Percentiles rank a stretch among this genome's conserved stretches.
Evolutionary conservation across 768 basidiomycete genomes (phyloP).

Genomic region (Tricholoma flavovirens): DNA sequence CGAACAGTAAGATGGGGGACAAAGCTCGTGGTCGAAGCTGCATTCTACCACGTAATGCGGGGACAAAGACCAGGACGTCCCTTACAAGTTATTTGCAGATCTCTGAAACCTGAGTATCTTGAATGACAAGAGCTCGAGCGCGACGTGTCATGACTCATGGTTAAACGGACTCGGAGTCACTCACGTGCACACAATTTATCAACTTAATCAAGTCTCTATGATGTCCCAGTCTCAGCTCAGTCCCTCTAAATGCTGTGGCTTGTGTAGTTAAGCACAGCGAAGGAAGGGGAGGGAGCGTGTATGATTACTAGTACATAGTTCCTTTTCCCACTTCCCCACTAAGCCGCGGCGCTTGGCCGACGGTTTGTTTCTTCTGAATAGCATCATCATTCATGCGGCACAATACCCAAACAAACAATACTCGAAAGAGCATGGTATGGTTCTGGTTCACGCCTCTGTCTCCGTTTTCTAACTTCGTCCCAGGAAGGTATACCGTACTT

Average conservation of each 20-base stretch:
- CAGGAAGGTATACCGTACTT: slow-evolving; percentile 51
- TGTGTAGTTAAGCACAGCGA: slow-evolving; percentile 40
- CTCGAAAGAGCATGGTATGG: slow-evolving; percentile 61
- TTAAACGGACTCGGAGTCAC: too few species aligned
- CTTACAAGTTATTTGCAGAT: too few species aligned
- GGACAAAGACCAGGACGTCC: not conserved
- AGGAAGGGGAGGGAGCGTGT: slow-evolving; percentile 59
- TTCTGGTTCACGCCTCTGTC: not conserved
- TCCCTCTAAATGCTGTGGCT: slow-evolving; percentile 40
- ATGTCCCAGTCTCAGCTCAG: slow-evolving; percentile 15
- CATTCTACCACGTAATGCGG: slow-evolving; percentile 9
- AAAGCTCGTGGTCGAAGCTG: slow-evolving; percentile 42
- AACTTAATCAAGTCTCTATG: too few species aligned
- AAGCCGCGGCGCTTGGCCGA: not conserved
- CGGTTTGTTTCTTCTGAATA: slow-evolving; percentile 12
- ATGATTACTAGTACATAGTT: slow-evolving; percentile 54
- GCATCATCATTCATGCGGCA: slow-evolving; percentile 46
- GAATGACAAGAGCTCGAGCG: too few species aligned
- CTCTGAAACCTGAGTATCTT: too few species aligned
- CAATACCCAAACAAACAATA: slow-evolving; percentile 55
- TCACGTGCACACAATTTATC: slow-evolving; percentile 9
- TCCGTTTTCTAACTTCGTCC: not conserved
- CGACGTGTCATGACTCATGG: not conserved
- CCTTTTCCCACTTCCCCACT: not conserved
- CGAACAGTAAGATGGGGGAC: slow-evolving; percentile 44